Conservation (phyloP, 2,329 filamentous ascomycete species). For the Cercospora sp. region DNA sequence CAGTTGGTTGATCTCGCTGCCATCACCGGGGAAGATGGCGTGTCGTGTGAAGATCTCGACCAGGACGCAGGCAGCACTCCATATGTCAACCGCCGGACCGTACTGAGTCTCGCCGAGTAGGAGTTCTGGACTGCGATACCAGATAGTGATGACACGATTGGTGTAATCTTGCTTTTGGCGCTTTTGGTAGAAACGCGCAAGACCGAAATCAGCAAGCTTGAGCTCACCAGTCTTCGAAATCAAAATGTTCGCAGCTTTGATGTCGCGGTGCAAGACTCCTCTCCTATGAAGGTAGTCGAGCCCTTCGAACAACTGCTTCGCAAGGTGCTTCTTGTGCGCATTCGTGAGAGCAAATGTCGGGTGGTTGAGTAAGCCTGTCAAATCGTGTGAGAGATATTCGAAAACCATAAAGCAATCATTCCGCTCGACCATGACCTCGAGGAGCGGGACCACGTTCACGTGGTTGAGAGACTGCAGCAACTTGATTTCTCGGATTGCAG, state of each 20-base stretch:
- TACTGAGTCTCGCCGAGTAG: slow-evolving; percentile 88
- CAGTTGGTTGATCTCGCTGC: slow-evolving; percentile 91
- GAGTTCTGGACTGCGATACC: slow-evolving; percentile 92
- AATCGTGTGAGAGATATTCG: slow-evolving; percentile 92
- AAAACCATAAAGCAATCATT: slow-evolving; percentile 99
- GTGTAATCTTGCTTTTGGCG: slow-evolving; percentile 91
- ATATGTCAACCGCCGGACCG: slow-evolving; percentile 86
- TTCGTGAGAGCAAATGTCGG: slow-evolving; percentile 82
- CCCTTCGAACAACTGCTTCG: slow-evolving; percentile 88
- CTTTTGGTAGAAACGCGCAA: slow-evolving; percentile 95
- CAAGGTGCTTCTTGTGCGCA: slow-evolving; percentile 88
- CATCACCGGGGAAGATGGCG: slow-evolving; percentile 93
- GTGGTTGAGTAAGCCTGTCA: slow-evolving; percentile 93
- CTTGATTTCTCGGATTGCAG: slow-evolving; percentile 87
- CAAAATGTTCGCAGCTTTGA: slow-evolving; percentile 96
- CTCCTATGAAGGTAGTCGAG: slow-evolving; percentile 89
- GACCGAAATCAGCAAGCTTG: slow-evolving; percentile 93
- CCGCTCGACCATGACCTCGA: slow-evolving; percentile 96
- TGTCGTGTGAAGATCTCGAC: slow-evolving; percentile 93
- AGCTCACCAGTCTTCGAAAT: slow-evolving; percentile 85
- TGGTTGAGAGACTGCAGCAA: slow-evolving; percentile 84
- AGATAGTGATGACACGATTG: slow-evolving; percentile 97
- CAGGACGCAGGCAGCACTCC: slow-evolving; percentile 95
- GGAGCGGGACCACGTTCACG: slow-evolving; percentile 75
- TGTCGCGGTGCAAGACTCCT: slow-evolving; percentile 94